A percentile compares a stretch with the other conserved stretches of the same genome.
phyloP scores from a whole-genome alignment of 106 monocot species.

The Phalaenopsis aphrodite region DNA sequence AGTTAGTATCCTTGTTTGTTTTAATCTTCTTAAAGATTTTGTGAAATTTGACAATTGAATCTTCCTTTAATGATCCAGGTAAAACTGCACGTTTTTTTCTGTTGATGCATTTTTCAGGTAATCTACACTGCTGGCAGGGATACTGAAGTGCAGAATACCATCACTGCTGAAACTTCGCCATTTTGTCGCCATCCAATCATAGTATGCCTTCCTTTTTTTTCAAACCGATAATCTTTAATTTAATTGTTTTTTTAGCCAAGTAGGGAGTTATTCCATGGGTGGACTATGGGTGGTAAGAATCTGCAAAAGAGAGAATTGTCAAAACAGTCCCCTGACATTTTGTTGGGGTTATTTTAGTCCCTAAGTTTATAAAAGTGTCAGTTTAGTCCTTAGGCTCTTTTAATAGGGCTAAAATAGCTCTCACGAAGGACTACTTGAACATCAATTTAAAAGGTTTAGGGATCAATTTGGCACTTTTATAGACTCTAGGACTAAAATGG shows the following conservation, averaged over 20 bases:
- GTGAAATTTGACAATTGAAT: not conserved
- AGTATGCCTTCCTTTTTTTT: slow-evolving; percentile 29
- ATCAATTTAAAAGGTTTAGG: too few species aligned
- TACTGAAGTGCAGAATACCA: slow-evolving; percentile 54
- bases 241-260: not conserved
- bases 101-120: slow-evolving; percentile 39
- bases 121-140: slow-evolving; percentile 84
- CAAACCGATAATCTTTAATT: not conserved
- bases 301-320: not conserved
- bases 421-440: too few species aligned
- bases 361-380: too few species aligned
- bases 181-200: slow-evolving; percentile 51
- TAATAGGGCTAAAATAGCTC: too few species aligned
- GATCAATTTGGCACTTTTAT: too few species aligned
- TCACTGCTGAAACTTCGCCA: slow-evolving; percentile 57
- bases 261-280: not conserved
- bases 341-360: too few species aligned
- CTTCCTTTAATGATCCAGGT: not conserved
- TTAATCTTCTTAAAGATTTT: not conserved
- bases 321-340: too few species aligned
- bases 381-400: too few species aligned
- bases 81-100: not conserved
- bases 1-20: too few species aligned
- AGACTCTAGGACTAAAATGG: too few species aligned
- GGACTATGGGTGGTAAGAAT: not conserved